Base-by-base conservation (phyloP, 2,329 filamentous ascomycete genomes). In the Talaromyces sp. region DNA sequence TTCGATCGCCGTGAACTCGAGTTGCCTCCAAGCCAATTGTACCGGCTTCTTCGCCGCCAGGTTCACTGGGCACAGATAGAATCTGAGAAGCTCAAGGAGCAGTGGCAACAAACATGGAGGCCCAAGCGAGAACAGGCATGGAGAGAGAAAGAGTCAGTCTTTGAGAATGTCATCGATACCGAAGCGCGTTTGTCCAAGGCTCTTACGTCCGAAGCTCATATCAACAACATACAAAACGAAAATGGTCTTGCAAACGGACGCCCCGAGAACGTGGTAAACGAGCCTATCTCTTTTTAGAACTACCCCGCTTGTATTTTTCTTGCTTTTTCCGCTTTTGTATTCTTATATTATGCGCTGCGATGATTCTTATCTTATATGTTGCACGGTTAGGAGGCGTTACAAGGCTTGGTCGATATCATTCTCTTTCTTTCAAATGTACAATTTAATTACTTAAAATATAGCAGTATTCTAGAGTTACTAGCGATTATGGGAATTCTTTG, bases 11-110 rank as follows among this genome's bases (percentile, higher is more conserved):
- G 76, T 52, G 79, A 81, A 62, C 71, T 79, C 17, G 63, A 68
- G 17, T 71, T 81, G 51, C 71, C 69, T 35, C 73, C 77, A 2
- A 73, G 71, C 14, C 73, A 80, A 52, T 72, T 80, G 26, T 80
- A 76, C 63, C 72, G 77, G 31, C 67, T 81, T 4, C 71, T 81
- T 11, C 77, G 78, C 35, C 73, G 78, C 21, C 78, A 81, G 64
- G 74, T 81, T 21, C 69, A 74, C 59, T 81, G 79, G 79, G 78
- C 78, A 1, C 75, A 79, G 63, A 70, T 79, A 49, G 79, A 80
- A 60, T 69, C 70, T 1, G 64, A 63, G 5, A 68, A 71, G 38
- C 66, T 81, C n/a, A 69, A 73, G 19, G 65, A 66, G 2, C 73
- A 80, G 50, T 77, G 75, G 72, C 70, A 76, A 51, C 66, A 67